Evolutionary conservation across 257 asterid genomes (phyloP), one percentile per base, ranked within the genome.

Genomic region (Vinca minor): DNA sequence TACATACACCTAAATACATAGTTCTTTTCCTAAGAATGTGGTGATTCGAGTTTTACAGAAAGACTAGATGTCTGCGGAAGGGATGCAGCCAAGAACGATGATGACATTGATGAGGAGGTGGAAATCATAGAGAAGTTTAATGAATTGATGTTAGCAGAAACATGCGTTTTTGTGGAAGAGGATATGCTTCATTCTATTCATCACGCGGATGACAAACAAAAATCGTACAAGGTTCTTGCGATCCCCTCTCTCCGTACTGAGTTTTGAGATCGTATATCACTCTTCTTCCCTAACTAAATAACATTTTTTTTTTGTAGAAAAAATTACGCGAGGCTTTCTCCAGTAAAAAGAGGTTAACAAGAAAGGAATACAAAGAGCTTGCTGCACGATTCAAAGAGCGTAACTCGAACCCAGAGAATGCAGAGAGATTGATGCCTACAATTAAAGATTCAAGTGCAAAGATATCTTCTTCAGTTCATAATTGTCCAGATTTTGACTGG

Each of bases 151-250:
- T 63, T 87, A 59, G 88, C 77, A 70, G 94, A 89, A 69, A 75
- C 88, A 36, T 85, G 89, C 41, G 67, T 89, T 48, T 57, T 84
- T 81, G 94, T 87, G 67, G 88, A 87, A 65, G 82, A 79, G 14
- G 76, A 79, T 35, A 52, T 70, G 54, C 78, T 58, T 62, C 74
- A 42, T 56, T 47, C 34, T 23, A 50, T 70, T 59, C 61, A 80
- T 34, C 77, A 53, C 44, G 78, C 49, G 57, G 63, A 75, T 12
- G 69, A 52, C 69, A 77, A 73, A 62, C 85, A 65, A 2, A 87
- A 79, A 75, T 86, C 96, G 4, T 89, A 83, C 76, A 86, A 84
- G 95, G 96, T 86, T 53, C 62, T 28, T 32, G 36, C 4, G 34
- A 52, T 70, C 7, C 56, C 14, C 68, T 47, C 55, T n/a, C 69